Percentiles rank a stretch among this genome's conserved stretches.
phyloP scores from a whole-genome alignment of 2,329 filamentous ascomycete species.

The Trichoderma afroharzianum region DNA sequence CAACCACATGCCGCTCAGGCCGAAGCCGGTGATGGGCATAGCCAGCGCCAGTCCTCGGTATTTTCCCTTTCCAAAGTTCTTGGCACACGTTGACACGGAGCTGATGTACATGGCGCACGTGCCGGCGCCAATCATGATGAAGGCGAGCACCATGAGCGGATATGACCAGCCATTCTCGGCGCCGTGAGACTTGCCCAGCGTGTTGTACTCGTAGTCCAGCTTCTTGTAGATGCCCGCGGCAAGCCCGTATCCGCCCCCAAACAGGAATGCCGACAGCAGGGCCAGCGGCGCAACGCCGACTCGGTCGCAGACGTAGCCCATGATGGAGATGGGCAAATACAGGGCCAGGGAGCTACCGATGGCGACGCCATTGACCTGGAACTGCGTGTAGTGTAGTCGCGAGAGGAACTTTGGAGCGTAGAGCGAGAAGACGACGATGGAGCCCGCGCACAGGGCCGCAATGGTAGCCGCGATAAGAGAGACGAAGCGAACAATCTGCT shows the following conservation, averaged over 20 bases:
- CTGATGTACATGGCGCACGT: constrained; percentile 88
- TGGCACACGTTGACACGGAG: constrained; percentile 91
- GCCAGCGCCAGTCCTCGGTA: constrained; percentile 87
- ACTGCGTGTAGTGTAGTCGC: constrained; percentile 80
- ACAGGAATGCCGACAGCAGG: constrained; percentile 66
- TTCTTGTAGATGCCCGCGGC: constrained; percentile 72
- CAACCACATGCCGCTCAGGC: constrained; percentile 92
- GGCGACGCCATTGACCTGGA: constrained; percentile 86
- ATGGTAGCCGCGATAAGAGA: constrained; percentile 55
- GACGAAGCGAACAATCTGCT: constrained; percentile 38
- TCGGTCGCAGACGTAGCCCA: constrained; percentile 90
- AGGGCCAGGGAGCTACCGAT: constrained; percentile 83
- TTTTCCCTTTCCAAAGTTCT: constrained; percentile 91
- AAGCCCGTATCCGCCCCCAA: constrained; percentile 76
- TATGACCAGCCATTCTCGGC: constrained; percentile 63
- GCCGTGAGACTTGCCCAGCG: constrained; percentile 33
- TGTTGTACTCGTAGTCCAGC: constrained; percentile 45
- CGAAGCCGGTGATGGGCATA: constrained; percentile 86
- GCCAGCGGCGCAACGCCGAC: constrained; percentile 76
- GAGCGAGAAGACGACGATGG: constrained; percentile 88
- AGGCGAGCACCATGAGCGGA: constrained; percentile 78
- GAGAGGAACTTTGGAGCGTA: constrained; percentile 90
- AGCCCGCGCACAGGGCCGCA: constrained; percentile 74
- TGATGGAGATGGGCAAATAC: constrained; percentile 86
- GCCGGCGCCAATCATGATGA: constrained; percentile 75